A percentile compares a stretch with the other conserved stretches of the same genome.
Conservation (phyloP, 1,284 basidiomycete genomes). For the Takashimella tepidaria region DNA sequence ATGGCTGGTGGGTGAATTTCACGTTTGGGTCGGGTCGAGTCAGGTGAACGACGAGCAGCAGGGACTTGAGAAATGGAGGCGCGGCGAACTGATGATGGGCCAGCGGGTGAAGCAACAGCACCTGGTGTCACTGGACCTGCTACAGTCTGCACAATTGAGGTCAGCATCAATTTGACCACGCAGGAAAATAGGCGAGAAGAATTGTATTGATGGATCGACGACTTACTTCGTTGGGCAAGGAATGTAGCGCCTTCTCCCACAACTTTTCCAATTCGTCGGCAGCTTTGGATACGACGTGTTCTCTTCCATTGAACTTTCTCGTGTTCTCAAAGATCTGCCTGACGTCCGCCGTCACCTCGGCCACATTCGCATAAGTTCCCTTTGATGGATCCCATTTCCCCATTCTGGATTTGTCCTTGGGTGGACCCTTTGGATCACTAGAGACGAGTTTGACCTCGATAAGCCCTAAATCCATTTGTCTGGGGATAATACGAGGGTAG, state of each 20-base stretch:
- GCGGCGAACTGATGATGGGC: constrained; percentile 24
- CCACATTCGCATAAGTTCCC: constrained; percentile 65
- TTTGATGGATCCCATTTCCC: constrained; percentile 51
- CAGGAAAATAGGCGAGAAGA: too few relatives aligned
- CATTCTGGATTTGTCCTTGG: constrained; percentile 56
- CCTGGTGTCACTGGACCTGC: constrained; percentile 13
- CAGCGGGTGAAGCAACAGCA: constrained; percentile 21
- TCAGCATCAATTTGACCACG: too few relatives aligned
- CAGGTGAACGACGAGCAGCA: constrained; percentile 47
- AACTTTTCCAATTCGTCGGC: constrained; percentile 75
- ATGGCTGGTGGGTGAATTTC: constrained; percentile 94
- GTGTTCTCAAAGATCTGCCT: constrained; percentile 85
- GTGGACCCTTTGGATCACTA: constrained; percentile 58
- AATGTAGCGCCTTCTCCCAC: constrained; percentile 83
- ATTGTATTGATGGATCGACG: too few relatives aligned
- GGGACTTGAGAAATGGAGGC: constrained; percentile 43
- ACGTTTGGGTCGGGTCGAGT: constrained; percentile 79
- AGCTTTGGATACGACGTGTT: constrained; percentile 72
- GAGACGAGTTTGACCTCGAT: constrained; percentile 80
- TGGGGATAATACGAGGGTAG: constrained; percentile 79
- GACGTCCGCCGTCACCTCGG: constrained; percentile 77
- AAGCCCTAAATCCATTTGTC: constrained; percentile 93
- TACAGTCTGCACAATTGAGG: constrained; percentile 5
- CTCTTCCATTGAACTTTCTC: constrained; percentile 84
- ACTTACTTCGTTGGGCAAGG: constrained; percentile 66